phyloP scores from a whole-genome alignment of 331 rosid species.

The Quercus phellos region DNA sequence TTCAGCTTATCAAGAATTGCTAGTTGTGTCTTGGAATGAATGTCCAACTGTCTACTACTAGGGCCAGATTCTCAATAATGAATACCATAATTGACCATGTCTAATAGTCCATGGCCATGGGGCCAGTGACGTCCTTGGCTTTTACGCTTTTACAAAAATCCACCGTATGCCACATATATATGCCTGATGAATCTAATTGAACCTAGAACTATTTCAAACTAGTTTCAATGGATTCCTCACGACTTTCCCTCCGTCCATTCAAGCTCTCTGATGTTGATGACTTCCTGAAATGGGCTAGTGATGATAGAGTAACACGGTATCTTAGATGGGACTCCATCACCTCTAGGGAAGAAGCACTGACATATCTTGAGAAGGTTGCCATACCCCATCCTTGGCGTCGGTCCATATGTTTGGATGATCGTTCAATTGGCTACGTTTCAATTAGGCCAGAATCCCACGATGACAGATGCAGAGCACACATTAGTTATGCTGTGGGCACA shows the following conservation, averaged over 20 bases:
- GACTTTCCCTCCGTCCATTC: neutral
- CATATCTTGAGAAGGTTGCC: slow-evolving; percentile 31
- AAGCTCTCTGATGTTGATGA: neutral
- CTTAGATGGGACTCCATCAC: slow-evolving; percentile 7
- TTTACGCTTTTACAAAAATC: neutral
- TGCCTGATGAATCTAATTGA: no score
- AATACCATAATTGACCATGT: neutral
- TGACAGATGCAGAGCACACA: slow-evolving; percentile 35
- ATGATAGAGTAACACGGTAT: slow-evolving; percentile 29
- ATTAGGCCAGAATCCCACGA: no score
- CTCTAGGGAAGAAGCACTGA: slow-evolving; percentile 37
- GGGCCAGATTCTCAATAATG: neutral
- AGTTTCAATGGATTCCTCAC: neutral
- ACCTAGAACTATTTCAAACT: no score
- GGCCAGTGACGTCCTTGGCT: neutral
- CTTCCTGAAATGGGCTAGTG: slow-evolving; percentile 43
- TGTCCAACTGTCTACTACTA: neutral
- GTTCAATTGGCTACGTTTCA: slow-evolving; percentile 45
- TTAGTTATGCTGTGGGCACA: slow-evolving; percentile 36
- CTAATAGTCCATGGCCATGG: neutral
- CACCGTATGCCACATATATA: neutral
- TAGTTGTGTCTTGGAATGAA: neutral
- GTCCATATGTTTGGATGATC: slow-evolving; percentile 48
- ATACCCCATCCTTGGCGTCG: slow-evolving; percentile 37
- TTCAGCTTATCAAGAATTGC: no score